Base-by-base conservation (phyloP, 345 rosid genomes). In the Hypericum perforatum region DNA sequence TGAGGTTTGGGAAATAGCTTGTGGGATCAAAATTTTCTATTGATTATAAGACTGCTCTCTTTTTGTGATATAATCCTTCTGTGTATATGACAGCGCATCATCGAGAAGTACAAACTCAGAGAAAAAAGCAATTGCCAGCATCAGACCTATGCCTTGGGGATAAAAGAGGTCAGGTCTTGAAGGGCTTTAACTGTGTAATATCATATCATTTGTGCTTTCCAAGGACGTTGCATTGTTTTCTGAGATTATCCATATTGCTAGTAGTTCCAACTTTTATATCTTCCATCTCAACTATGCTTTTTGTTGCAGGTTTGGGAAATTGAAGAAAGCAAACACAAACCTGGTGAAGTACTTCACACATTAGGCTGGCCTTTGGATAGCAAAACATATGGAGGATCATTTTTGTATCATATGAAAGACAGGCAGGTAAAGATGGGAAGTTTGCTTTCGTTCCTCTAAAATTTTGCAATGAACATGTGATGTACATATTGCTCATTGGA, bases 111-210 rank as follows among this genome's bases (percentile, higher is more conserved):
- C 77, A 76, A 78, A 43, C 61, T 91, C 72, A 76, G 98, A 61
- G 89, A 79, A 48, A 82, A 76, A 74, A 84, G 68, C 53, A 74
- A 81, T 64, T 95, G 95, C 39, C 96, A 91, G 44, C 96, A 84
- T 76, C 98, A 91, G 61, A 91, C 92, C 7, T 91, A 87, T 78
- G 98, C 98, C 63, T 73, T 91, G 65, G 98, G 98, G 56, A 91
- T 91, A 41, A 91, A 91, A 70, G 98, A 91, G 96, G 98, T 22
- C 32, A 4, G 32, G 32, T 1, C 32, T 22, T 22, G 32, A 22
- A 22, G 32, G 32, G 1, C 32, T 1, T 22, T 22, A 4, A 22
- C 4, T 4, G 4, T 4, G 32, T 22, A 22, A 22, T 22, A 22
- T 22, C 32, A 22, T 22, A 22, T 22, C 32, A 22, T 22, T 4